Evolutionary conservation across 106 monocot genomes (phyloP), one percentile per base, ranked within the genome.

Genomic region (Apostasia ramifera): DNA sequence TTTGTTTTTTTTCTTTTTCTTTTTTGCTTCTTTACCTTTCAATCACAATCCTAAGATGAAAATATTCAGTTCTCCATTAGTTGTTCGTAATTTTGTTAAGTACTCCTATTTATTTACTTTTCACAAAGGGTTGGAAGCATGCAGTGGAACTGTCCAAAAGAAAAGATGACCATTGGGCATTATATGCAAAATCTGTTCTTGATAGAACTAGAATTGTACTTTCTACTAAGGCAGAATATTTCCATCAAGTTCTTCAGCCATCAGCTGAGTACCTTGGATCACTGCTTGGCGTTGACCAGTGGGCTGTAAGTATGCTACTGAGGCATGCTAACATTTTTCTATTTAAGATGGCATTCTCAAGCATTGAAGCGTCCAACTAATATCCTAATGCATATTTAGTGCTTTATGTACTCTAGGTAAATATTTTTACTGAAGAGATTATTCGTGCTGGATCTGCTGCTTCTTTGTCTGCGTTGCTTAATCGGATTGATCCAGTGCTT

Each of bases 381-480:
- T 59, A 39, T 68, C 8, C 11, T 57, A 67, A 59, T 61, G 14
- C 6, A 53, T 6, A 15, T 67, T 53, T 8, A 15, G 26, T 59
- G 47, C 53, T 68, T 42, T 71, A 38, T 74, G 39, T 63, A 14
- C 52, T 65, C 14, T 71, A 98, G 97, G 67, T 92, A 55, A 79
- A 40, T 70, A 83, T 92, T 70, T 98, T 98, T 76, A 98, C 92
- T 41, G 97, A 98, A 85, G 97, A 98, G 90, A 81, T 98, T 58
- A 98, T 98, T 53, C 97, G 97, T 75, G 80, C 82, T 73, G 97
- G 97, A 58, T 92, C 97, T 52, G 97, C 97, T 81, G 97, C 89
- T 76, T 84, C 92, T 42, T 83, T 98, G 53, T 98, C 97, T 14
- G 47, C 69, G 61, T 87, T 98, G 73, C 84, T 98, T 55, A 92